Evolutionary conservation across 73 alveolate species (phyloP).

Genomic region (Durusdinium trenchii): DNA sequence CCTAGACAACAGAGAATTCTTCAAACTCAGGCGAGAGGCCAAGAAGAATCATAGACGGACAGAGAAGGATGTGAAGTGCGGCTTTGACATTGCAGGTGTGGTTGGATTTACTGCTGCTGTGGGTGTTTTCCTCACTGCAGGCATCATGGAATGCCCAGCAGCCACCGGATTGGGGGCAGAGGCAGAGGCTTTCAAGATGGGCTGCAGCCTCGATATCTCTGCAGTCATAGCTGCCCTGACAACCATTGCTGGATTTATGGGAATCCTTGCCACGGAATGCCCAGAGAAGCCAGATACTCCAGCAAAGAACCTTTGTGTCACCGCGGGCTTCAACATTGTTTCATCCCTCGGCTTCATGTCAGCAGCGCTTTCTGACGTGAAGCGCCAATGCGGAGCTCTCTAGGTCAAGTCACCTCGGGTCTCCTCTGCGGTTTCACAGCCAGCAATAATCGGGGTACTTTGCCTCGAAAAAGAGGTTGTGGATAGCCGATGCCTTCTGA

Average conservation of each 20-base stretch:
- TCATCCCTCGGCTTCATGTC: conserved; percentile 56
- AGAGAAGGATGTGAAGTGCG: conserved; percentile 73
- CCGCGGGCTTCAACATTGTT: conserved; percentile 50
- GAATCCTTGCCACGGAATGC: conserved; percentile 69
- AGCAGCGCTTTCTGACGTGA: conserved; percentile 19
- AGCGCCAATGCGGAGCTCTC: background rate
- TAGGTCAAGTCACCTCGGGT: too few relatives aligned
- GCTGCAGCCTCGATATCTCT: conserved; percentile 86
- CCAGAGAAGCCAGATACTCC: conserved; percentile 51
- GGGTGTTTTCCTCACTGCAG: conserved; percentile 80
- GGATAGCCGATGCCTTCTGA: too few relatives aligned
- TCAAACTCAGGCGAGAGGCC: conserved; percentile 36
- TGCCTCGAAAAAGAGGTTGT: too few relatives aligned
- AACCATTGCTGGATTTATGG: conserved; percentile 56
- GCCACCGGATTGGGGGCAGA: conserved; percentile 46
- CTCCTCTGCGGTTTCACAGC: too few relatives aligned
- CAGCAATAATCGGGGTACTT: too few relatives aligned
- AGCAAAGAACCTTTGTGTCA: conserved; percentile 34
- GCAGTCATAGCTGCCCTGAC: conserved; percentile 79
- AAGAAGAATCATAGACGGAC: conserved; percentile 29
- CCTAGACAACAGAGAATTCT: conserved; percentile 20
- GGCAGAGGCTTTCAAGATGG: conserved; percentile 56
- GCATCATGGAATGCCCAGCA: conserved; percentile 68
- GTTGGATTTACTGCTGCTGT: conserved; percentile 73
- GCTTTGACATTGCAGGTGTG: conserved; percentile 64